Evolutionary conservation across 768 basidiomycete genomes (phyloP), one percentile per base, ranked within the genome.

Genomic region (Rhizopogon vinicolor): DNA sequence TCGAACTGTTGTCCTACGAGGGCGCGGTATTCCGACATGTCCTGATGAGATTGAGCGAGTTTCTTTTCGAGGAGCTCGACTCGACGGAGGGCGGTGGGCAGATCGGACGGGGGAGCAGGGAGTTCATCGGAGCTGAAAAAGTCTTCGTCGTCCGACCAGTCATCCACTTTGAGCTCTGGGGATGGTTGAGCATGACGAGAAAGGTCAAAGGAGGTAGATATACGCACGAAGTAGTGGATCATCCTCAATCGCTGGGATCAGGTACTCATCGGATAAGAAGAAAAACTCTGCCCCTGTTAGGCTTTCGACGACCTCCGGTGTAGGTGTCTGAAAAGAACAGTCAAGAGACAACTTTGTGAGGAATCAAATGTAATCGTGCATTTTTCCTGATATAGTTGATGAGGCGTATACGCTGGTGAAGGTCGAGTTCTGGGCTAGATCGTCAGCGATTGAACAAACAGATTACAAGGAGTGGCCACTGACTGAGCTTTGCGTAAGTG

Each of bases 191-290:
- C 39, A 35, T 18, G 9, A 39, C n/a, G 51, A 42, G 12, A 29
- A 41, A 35, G 3, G 25, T 18, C n/a, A 29, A 33, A 41, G 7
- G 46, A 7, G n/a, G 37, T 5, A 28, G 28, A 29, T 25, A 44
- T 3, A 76, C 89, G 65, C 63, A 97, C 96, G 91, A 22, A 98
- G 85, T 12, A 97, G 72, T 2, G 93, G 89, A 66, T 98, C 96
- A 62, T 94, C 88, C 63, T 90, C 86, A 42, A 97, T 60, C 29
- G 81, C 83, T 2, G 96, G 96, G 41, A 82, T 79, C 19, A 98
- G 82, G 64, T 91, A 91, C 53, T 82, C 82, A 64, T 98, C 95
- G 7, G 85, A 82, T 12, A 74, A 66, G 58, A 95, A 82, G 61
- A 92, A 79, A 0, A 76, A 51, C 65, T 91, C 89, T 0, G 70